A percentile compares a stretch with the other conserved stretches of the same genome.
Conservation (phyloP, 148 eudicot genomes). For the Fallopia convolvulus region DNA sequence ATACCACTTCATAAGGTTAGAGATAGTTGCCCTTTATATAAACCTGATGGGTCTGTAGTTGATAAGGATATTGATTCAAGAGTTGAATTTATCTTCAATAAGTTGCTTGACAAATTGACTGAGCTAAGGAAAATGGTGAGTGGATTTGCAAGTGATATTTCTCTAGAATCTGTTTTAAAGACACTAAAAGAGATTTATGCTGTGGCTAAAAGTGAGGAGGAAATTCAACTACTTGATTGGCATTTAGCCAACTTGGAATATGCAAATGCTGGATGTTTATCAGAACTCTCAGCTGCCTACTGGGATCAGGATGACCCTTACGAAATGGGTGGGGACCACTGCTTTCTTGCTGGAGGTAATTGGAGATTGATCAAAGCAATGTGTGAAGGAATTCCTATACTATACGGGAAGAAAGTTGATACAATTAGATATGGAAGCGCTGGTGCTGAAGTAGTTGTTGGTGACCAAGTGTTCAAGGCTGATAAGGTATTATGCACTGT, state of each 20-base stretch:
- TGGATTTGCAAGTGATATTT: constrained; percentile 55
- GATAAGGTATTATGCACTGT: constrained; percentile 80
- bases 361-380: constrained; percentile 71
- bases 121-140: constrained; percentile 69
- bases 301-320: constrained; percentile 99
- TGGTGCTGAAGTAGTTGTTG: constrained; percentile 72
- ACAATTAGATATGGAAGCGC: constrained; percentile 55
- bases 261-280: constrained; percentile 93
- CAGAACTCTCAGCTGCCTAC: constrained; percentile 78
- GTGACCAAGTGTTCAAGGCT: constrained; percentile 70
- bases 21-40: constrained; percentile 86
- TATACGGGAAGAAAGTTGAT: constrained; percentile 58
- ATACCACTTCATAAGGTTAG: constrained; percentile 88
- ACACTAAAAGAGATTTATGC: constrained; percentile 53
- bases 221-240: constrained; percentile 85
- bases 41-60: constrained; percentile 61
- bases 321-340: constrained; percentile 98
- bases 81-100: constrained; percentile 61
- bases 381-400: constrained; percentile 74
- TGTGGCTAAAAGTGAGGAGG: constrained; percentile 67
- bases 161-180: constrained; percentile 74
- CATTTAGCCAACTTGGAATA: constrained; percentile 89
- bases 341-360: constrained; percentile 95
- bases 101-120: constrained; percentile 70
- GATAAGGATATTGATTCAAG: constrained; percentile 46